phyloP scores from a whole-genome alignment of 2,329 filamentous ascomycete species.

The Triangularia setosa region DNA sequence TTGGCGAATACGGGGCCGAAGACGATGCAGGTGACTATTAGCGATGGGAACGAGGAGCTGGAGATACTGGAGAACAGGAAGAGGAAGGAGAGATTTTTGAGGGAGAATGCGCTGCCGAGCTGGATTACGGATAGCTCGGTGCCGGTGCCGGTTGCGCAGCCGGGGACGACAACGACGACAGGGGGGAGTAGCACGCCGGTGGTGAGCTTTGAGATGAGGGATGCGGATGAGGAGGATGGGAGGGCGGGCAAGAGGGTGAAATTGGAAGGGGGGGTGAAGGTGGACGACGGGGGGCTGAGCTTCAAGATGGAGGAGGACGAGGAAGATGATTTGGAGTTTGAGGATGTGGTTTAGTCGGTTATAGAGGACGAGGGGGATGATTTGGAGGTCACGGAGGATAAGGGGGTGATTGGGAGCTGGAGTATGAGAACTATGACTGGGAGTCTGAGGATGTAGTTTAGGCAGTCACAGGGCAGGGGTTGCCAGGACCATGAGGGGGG shows the following conservation, averaged over 20 bases:
- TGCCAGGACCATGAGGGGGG: too few relatives aligned
- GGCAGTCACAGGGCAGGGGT: too few relatives aligned
- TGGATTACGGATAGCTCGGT: conserved; percentile 70
- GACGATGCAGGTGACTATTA: conserved; percentile 67
- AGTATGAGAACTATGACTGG: too few relatives aligned
- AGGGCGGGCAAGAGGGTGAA: conserved; percentile 58
- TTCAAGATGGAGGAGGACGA: conserved; percentile 38
- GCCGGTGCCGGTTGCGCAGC: conserved; percentile 19
- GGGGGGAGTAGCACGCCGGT: conserved; percentile 39
- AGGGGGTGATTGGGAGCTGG: not conserved
- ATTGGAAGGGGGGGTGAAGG: conserved; percentile 47
- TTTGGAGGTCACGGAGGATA: not conserved
- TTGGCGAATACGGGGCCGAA: conserved; percentile 63
- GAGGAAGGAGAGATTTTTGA: conserved; percentile 61
- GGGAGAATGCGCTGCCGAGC: conserved; percentile 65
- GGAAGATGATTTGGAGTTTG: conserved; percentile 56
- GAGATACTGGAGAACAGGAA: conserved; percentile 57
- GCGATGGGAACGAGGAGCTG: conserved; percentile 62
- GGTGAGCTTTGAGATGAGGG: conserved; percentile 33
- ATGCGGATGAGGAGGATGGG: conserved; percentile 43
- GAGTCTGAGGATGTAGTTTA: too few relatives aligned
- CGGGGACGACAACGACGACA: conserved; percentile 36
- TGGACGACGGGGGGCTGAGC: too few relatives aligned
- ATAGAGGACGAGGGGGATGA: not conserved
- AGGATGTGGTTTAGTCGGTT: conserved; percentile 43